These are phyloP conservation scores for Ogataea dorogensis DNA, from an alignment of 805 yeast genomes.

Conservation along the genomic window DNA sequence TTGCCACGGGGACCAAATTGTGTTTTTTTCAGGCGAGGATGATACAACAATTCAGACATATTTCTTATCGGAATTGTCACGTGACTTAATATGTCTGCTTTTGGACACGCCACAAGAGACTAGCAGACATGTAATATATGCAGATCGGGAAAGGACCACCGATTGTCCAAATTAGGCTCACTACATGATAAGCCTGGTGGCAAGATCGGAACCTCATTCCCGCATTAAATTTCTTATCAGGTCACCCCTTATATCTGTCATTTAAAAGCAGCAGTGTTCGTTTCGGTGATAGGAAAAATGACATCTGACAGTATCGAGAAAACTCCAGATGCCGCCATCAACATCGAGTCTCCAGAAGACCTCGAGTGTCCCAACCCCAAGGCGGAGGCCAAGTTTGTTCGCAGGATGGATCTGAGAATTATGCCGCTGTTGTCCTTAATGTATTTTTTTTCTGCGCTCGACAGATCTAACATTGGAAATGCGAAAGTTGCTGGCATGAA, in stretches of 20 bases:
- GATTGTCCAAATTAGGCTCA: too few species aligned
- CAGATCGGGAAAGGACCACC: too few species aligned
- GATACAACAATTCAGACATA: neutral
- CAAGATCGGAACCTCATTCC: too few species aligned
- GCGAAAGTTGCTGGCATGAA: conserved; percentile 45
- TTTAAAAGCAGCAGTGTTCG: neutral
- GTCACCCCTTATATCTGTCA: too few species aligned
- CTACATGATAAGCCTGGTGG: too few species aligned
- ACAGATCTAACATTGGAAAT: conserved; percentile 44
- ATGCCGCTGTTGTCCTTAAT: conserved; percentile 41
- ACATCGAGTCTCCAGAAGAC: neutral
- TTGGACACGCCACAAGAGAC: too few species aligned
- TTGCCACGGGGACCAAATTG: conserved; percentile 11
- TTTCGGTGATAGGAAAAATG: neutral
- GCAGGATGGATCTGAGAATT: conserved; percentile 42
- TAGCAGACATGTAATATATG: too few species aligned
- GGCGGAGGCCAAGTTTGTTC: conserved; percentile 34
- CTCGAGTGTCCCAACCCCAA: conserved; percentile 16
- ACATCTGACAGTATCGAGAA: neutral
- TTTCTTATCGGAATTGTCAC: neutral
- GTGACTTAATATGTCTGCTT: neutral
- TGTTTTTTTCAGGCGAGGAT: conserved; percentile 1
- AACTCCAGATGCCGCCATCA: neutral
- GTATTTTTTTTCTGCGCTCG: conserved; percentile 44
- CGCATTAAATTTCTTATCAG: too few species aligned